These are phyloP conservation scores for Niebla homalea DNA, from an alignment of 495 filamentous ascomycete genomes.

Conservation along the genomic window DNA sequence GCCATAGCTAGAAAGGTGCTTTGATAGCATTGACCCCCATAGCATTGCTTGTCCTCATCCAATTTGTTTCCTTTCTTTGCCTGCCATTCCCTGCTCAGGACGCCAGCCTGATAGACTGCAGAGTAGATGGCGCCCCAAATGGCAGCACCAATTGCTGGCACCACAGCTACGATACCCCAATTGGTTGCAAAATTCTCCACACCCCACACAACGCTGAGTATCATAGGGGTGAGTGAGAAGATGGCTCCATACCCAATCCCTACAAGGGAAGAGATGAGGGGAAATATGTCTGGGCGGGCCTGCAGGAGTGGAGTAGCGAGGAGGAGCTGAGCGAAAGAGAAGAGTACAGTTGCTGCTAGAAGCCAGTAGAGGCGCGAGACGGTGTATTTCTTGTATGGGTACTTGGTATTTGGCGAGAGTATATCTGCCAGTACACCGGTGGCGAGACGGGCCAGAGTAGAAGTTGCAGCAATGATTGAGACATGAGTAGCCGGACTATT, in stretches of 20 bases:
- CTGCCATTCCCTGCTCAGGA: conserved; percentile 8
- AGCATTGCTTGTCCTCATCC: conserved; percentile 30
- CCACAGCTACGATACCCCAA: conserved; percentile 87
- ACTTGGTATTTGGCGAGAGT: conserved; percentile 52
- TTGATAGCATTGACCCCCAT: conserved; percentile 68
- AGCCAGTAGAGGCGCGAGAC: conserved; percentile 74
- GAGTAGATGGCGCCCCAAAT: conserved; percentile 79
- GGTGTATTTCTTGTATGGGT: conserved; percentile 18
- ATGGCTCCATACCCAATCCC: conserved; percentile 86
- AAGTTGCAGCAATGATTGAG: conserved; percentile 78
- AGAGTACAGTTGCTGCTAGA: conserved; percentile 54
- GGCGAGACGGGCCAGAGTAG: conserved; percentile 73
- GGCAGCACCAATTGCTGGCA: conserved; percentile 72
- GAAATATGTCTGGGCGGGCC: conserved; percentile 52
- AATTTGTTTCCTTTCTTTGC: conserved; percentile 9
- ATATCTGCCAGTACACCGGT: conserved; percentile 80
- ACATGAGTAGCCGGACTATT: conserved; percentile 75
- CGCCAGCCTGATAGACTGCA: conserved; percentile 53
- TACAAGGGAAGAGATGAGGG: conserved; percentile 63
- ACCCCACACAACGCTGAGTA: conserved; percentile 90
- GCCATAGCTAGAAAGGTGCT: conserved; percentile 70
- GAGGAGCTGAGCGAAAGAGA: conserved; percentile 63
- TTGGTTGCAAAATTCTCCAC: conserved; percentile 98
- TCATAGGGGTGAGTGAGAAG: conserved; percentile 80
- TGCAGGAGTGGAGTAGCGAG: conserved; percentile 61